phyloP scores from a whole-genome alignment of 441 rosid species.

The Gossypium davidsonii region DNA sequence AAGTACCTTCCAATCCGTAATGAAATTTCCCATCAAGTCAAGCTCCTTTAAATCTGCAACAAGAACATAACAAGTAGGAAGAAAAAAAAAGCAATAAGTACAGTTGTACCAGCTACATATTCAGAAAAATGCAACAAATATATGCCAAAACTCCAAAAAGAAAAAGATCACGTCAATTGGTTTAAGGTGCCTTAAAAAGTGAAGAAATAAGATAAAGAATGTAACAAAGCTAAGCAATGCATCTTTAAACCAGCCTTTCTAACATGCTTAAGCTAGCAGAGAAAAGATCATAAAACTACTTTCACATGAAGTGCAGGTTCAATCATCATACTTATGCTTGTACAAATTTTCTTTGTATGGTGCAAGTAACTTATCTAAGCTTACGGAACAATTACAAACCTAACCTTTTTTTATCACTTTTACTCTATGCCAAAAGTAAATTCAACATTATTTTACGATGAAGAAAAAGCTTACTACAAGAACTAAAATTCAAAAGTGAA shows the following conservation, averaged over 20 bases:
- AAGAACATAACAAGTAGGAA: constrained; percentile 13
- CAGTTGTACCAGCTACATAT: not conserved
- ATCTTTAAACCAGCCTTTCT: constrained; percentile 1
- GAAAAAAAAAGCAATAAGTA: not conserved
- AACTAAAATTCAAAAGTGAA: not conserved
- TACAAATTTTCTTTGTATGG: not conserved
- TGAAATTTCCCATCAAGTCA: constrained; percentile 88
- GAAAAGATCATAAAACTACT: not conserved
- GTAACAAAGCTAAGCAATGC: not conserved
- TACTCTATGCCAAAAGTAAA: not conserved
- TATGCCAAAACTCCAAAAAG: not conserved
- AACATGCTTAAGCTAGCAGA: not conserved
- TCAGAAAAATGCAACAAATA: not conserved
- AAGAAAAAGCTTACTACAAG: not conserved
- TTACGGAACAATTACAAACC: not conserved
- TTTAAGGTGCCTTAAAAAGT: not conserved
- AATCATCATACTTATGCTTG: not conserved
- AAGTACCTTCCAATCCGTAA: constrained; percentile 78
- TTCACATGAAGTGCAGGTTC: not conserved
- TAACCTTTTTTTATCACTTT: not conserved
- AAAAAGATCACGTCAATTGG: not conserved
- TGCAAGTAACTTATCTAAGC: not conserved
- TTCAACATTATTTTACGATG: not conserved
- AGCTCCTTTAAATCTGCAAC: constrained; percentile 66
- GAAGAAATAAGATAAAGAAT: not conserved